Evolutionary conservation across 805 yeast species (phyloP).

Genomic region (Lipomyces chichibuensis): DNA sequence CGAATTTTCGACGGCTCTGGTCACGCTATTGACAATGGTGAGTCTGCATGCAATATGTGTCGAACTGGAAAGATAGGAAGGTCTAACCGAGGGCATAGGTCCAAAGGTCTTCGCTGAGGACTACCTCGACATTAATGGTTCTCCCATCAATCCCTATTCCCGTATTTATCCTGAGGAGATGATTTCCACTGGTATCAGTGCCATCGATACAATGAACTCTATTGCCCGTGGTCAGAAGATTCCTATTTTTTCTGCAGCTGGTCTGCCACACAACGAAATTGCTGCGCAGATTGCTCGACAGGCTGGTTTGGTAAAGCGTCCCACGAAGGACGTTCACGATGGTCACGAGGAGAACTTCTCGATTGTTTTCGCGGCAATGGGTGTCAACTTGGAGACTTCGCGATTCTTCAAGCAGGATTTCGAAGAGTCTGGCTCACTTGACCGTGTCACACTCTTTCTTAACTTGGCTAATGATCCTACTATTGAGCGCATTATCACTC

Average conservation of each 20-base stretch:
- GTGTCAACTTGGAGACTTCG: constrained; percentile 98
- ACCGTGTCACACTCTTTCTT: constrained; percentile 94
- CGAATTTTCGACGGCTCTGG: constrained; percentile 99
- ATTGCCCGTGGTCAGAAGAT: constrained; percentile 99
- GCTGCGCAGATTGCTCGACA: constrained; percentile 99
- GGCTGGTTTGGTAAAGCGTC: constrained; percentile 94
- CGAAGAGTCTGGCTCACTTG: constrained; percentile 98
- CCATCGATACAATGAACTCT: constrained; percentile 98
- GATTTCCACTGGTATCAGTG: constrained; percentile 98
- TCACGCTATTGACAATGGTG: constrained; percentile 84
- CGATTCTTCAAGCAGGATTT: constrained; percentile 99
- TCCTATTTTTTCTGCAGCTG: constrained; percentile 98
- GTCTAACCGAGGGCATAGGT: constrained; percentile 50
- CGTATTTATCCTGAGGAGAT: constrained; percentile 99
- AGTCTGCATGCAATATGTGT: neutral
- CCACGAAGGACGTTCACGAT: constrained; percentile 98
- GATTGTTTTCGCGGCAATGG: constrained; percentile 99
- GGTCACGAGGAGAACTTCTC: constrained; percentile 99
- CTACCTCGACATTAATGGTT: constrained; percentile 96
- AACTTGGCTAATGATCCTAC: constrained; percentile 99
- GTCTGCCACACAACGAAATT: constrained; percentile 98
- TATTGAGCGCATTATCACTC: constrained; percentile 98
- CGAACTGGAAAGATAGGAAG: neutral
- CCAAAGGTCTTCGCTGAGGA: constrained; percentile 99
- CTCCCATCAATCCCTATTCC: constrained; percentile 97